Base-by-base conservation (phyloP, 768 basidiomycete genomes). In the Suillus occidentalis region DNA sequence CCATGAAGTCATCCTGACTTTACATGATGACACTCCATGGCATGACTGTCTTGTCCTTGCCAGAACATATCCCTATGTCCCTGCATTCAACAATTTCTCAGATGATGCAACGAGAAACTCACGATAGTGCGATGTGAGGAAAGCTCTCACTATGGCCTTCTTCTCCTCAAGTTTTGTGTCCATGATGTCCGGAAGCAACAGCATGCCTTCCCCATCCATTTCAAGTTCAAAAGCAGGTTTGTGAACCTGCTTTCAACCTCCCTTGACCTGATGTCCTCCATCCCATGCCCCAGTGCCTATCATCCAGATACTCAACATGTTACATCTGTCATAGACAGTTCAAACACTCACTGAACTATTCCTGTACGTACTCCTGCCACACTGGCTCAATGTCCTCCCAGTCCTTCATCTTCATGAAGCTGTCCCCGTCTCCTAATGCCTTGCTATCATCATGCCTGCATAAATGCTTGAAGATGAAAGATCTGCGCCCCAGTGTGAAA, bases 241-340 rank as follows among this genome's bases (percentile, higher is more conserved):
- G 3, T 0, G n/a, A 3, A 47, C n/a, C n/a, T 22, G 22, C 45
- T 22, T 8, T 47, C 12, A 10, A 47, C 45, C 45, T 47, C 45
- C 45, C 45, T 47, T 47, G 4, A n/a, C 10, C 10, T 47, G 45
- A 12, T n/a, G 1, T 3, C 45, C 45, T 12, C 43, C 45, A 12
- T 47, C 45, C n/a, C 1, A 4, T 22, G n/a, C 45, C 45, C 20
- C 5, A n/a, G 45, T n/a, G 22, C 45, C 45, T 47, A 47, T 47
- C n/a, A 47, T 22, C 0, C 5, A 0, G 1, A n/a, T 0, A 9
- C 10, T 47, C 45, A 47, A 47, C 10, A 0, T 5, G 4, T 47
- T 22, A 2, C 9, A n/a, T 20, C 20, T 5, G 5, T 8, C 6
- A 22, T 8, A 10, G 4, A 4, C 0, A 22, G 9, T 12, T 22